Conservation (phyloP, 192 early-diverging fungal species). For the Gryganskiella cystojenkinii region DNA sequence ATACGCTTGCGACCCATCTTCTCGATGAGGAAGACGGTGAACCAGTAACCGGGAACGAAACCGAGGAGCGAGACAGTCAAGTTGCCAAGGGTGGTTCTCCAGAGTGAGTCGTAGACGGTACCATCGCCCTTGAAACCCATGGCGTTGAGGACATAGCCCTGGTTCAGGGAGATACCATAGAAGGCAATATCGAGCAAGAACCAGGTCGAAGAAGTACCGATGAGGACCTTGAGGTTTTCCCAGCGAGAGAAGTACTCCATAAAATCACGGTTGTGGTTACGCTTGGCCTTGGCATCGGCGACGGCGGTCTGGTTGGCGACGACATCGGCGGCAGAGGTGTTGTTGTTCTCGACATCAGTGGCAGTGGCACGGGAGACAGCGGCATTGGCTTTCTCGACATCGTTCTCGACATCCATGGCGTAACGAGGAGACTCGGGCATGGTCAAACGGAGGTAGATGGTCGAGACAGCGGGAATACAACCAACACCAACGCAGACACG, state of each 20-base stretch:
- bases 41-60: constrained; percentile 96
- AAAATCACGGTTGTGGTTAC: constrained; percentile 68
- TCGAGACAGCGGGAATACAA: constrained; percentile 77
- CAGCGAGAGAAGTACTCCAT: constrained; percentile 80
- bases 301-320: constrained; percentile 47
- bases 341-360: constrained; percentile 62
- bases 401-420: constrained; percentile 62
- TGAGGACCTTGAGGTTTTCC: constrained; percentile 83
- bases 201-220: constrained; percentile 82
- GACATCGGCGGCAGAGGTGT: constrained; percentile 65
- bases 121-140: constrained; percentile 74
- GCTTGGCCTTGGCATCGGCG: constrained; percentile 47
- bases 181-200: constrained; percentile 85
- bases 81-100: constrained; percentile 86
- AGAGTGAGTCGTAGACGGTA: constrained; percentile 67
- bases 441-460: constrained; percentile 89
- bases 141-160: constrained; percentile 74
- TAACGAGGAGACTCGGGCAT: constrained; percentile 93
- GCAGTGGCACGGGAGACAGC: constrained; percentile 58
- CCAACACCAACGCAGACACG: constrained; percentile 85
- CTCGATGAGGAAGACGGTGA: constrained; percentile 92
- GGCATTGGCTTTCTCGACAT: constrained; percentile 54
- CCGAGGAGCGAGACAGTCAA: constrained; percentile 90
- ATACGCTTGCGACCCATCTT: constrained; percentile 91
- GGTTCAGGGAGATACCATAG: constrained; percentile 78